Evolutionary conservation across 768 basidiomycete species (phyloP), one percentile per base, ranked within the genome.

Genomic region (Brasilioporus rufonigricans): DNA sequence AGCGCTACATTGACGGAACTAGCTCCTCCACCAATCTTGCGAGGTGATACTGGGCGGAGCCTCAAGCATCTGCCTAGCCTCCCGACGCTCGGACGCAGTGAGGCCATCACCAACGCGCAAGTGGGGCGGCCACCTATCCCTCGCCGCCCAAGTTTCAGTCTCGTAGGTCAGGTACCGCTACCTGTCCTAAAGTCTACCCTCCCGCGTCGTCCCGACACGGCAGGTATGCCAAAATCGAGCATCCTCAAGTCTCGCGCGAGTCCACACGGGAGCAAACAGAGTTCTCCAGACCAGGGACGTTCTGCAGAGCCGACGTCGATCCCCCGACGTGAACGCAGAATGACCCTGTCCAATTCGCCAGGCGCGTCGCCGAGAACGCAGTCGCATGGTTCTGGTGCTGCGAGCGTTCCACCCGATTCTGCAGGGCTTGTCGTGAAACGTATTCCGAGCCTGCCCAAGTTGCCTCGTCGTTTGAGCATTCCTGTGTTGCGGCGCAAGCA

Each of bases 381-480:
- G 44, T 33, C 8, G 13, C 56, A 46, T 7, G 23, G 16, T 12
- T n/a, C 18, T 19, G 39, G 38, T 2, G 41, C 18, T n/a, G 26
- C 40, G 38, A 43, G 16, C 23, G 44, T 41, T 4, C 53, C 39
- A 4, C 26, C 48, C 3, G 55, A 58, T 2, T 36, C 43, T 5
- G 50, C n/a, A n/a, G n/a, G n/a, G n/a, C n/a, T n/a, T n/a, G n/a
- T 56, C 14, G 40, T 48, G 32, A 67, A 53, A 53, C 62, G 52
- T 5, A 38, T 49, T 6, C 57, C 64, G 32, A 69, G 61, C 44
- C 21, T 58, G 38, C 69, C 67, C 14, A 67, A 44, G 53, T 26
- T 69, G 16, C 67, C 65, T 1, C 69, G 65, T 38, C 59, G 63
- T 23, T 53, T 69, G 27, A 69, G 69, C 41, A 69, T 71, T 21